phyloP scores from a whole-genome alignment of 345 rosid species.

The Eucalyptus sideroxylon region DNA sequence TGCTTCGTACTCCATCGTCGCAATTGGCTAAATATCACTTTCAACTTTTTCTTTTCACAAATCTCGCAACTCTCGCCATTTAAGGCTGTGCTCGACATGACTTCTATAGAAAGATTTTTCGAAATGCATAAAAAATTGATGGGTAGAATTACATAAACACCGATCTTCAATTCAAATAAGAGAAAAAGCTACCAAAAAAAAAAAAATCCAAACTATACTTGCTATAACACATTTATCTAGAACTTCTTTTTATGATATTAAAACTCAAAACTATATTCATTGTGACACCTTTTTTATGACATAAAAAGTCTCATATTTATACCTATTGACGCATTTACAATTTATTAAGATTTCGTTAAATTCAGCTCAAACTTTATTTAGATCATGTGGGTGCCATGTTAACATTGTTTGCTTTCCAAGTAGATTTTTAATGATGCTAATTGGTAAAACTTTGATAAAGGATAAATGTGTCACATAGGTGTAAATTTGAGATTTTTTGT shows the following conservation, averaged over 20 bases:
- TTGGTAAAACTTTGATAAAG: no score
- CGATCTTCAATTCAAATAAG: not conserved
- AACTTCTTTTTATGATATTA: no score
- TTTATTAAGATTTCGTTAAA: accelerated
- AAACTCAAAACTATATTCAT: no score
- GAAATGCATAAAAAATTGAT: not conserved
- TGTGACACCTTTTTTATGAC: accelerated
- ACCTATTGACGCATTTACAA: no score
- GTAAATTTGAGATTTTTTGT: no score
- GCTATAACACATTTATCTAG: no score
- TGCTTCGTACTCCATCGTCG: not conserved
- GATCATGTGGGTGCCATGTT: no score
- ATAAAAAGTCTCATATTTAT: no score
- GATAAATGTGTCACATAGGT: no score
- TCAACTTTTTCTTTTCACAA: not conserved
- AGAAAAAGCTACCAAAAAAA: not conserved
- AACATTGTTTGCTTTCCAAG: not conserved
- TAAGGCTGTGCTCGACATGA: not conserved
- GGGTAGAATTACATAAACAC: not conserved
- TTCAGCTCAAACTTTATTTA: no score
- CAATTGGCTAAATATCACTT: not conserved
- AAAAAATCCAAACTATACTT: no score
- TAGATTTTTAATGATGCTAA: not conserved
- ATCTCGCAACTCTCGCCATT: not conserved
- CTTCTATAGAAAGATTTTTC: not conserved